These are phyloP conservation scores for Pseudoturritis turrita DNA, from an alignment of 345 rosid species.

Conservation along the genomic window DNA sequence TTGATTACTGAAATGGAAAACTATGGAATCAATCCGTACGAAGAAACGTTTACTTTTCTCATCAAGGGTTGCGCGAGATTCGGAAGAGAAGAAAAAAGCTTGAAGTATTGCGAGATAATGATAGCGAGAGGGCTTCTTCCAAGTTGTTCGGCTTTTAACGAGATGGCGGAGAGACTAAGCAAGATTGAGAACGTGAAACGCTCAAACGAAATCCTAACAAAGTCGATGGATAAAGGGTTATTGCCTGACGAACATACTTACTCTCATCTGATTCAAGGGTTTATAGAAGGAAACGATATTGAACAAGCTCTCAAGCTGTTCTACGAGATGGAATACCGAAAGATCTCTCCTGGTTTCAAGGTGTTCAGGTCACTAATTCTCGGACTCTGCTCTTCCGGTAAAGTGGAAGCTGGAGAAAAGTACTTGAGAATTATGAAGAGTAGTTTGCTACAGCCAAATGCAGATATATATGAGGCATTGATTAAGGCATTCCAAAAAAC, in stretches of 20 bases:
- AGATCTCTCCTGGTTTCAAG: constrained; percentile 37
- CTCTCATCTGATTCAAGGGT: constrained; percentile 44
- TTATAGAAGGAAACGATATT: constrained; percentile 35
- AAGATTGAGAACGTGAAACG: constrained; percentile 32
- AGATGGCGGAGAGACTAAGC: constrained; percentile 41
- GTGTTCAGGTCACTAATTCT: constrained; percentile 41
- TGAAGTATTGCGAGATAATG: constrained; percentile 48
- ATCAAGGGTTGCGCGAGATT: constrained; percentile 51
- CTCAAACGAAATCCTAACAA: constrained; percentile 47
- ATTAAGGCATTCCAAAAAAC: constrained; percentile 23
- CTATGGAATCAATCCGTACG: constrained; percentile 49
- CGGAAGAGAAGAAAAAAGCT: constrained; percentile 42
- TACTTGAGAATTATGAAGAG: constrained; percentile 43
- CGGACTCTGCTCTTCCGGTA: constrained; percentile 48
- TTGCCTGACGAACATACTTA: constrained; percentile 46
- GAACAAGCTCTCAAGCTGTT: constrained; percentile 63
- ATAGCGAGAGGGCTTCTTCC: constrained; percentile 45
- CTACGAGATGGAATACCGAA: constrained; percentile 61
- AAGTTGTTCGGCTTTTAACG: constrained; percentile 44
- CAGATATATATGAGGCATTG: constrained; percentile 40
- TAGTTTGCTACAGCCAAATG: constrained; percentile 31
- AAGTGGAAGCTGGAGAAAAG: constrained; percentile 50
- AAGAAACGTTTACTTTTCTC: constrained; percentile 47
- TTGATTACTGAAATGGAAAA: constrained; percentile 51
- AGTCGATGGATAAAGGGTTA: constrained; percentile 53